Conservation (phyloP, 176 grass and related monocot species). For the Musa schizocarpa region DNA sequence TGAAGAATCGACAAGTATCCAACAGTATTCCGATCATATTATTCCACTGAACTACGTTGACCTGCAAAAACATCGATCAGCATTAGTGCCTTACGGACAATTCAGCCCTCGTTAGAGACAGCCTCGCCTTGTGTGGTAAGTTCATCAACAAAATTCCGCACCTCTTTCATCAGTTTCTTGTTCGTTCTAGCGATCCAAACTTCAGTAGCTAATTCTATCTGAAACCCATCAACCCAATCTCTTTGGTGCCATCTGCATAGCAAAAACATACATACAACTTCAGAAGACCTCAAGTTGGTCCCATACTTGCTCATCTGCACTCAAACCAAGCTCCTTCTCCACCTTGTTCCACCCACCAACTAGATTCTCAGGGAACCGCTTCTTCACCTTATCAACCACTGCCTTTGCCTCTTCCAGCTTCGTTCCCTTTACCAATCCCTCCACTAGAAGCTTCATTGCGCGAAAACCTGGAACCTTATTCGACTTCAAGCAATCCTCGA, state of each 20-base stretch:
- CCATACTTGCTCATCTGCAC: not conserved
- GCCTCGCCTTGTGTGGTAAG: not conserved
- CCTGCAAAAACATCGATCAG: not conserved
- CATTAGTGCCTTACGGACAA: no score
- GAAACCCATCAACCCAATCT: not conserved
- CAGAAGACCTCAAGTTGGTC: not conserved
- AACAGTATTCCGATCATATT: not conserved
- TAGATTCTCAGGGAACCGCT: not conserved
- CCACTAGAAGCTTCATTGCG: slow-evolving; percentile 27
- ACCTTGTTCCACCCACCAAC: not conserved
- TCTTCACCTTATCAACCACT: not conserved
- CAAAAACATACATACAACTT: not conserved
- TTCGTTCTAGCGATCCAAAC: not conserved
- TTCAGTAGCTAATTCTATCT: not conserved
- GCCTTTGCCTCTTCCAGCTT: not conserved
- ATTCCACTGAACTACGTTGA: not conserved
- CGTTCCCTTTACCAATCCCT: not conserved
- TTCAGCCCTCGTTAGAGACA: not conserved
- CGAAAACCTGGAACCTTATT: slow-evolving; percentile 39
- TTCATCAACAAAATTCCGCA: not conserved
- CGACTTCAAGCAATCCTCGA: slow-evolving; percentile 36
- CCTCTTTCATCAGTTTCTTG: not conserved
- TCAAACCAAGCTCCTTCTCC: not conserved
- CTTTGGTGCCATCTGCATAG: not conserved
- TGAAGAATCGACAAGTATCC: not conserved